Evolutionary conservation across 495 filamentous ascomycete species (phyloP).

Genomic region (Tuber microsphaerosporum): DNA sequence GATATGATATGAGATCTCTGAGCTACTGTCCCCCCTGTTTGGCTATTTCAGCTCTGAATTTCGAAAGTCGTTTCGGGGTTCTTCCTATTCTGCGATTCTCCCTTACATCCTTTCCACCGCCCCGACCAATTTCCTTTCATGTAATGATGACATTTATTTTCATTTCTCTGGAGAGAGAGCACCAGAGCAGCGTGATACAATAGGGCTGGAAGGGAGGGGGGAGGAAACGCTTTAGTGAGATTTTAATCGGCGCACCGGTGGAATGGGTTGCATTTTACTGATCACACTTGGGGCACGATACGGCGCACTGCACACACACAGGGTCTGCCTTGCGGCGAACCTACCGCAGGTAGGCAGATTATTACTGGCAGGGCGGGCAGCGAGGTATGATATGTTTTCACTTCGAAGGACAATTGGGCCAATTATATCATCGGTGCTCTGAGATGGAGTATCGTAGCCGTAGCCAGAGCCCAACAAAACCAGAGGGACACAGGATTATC

Average conservation of each 20-base stretch:
- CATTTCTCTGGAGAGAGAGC: background rate
- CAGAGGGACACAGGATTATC: background rate
- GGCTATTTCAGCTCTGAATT: background rate
- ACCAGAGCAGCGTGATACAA: background rate
- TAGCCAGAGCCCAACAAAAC: background rate
- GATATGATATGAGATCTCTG: background rate
- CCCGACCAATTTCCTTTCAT: background rate
- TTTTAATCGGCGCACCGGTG: background rate
- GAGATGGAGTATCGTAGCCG: background rate
- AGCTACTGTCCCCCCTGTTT: background rate
- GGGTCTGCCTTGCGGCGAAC: background rate
- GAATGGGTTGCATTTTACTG: background rate
- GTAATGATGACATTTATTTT: background rate
- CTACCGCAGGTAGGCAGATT: background rate
- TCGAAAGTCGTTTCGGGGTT: background rate
- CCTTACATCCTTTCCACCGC: background rate
- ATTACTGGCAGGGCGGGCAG: background rate
- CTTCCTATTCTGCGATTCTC: background rate
- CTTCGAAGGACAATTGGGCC: background rate
- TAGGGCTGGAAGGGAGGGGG: background rate
- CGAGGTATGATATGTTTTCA: background rate
- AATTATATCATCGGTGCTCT: background rate
- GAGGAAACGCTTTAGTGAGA: background rate
- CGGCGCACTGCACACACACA: background rate
- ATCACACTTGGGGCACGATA: background rate